Percentiles rank a stretch among this genome's conserved stretches.
Evolutionary conservation across 192 early-diverging fungal genomes (phyloP).

Genomic region (Podochytrium sp.): DNA sequence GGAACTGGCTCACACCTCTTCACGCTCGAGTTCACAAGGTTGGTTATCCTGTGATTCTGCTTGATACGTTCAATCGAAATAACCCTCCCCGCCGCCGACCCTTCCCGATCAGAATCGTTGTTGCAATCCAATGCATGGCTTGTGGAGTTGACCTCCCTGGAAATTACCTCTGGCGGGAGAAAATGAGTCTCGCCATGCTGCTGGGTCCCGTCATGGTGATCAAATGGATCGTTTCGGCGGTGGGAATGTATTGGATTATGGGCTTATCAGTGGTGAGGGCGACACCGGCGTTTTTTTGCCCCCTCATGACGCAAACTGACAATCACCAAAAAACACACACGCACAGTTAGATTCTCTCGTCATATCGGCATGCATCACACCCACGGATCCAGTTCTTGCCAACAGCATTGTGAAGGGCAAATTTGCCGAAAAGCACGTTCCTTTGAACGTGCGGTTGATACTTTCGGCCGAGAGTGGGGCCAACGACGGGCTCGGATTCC

Average conservation of each 20-base stretch:
- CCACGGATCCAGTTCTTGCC: conserved; percentile 93
- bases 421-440: conserved; percentile 91
- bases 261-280: conserved; percentile 12
- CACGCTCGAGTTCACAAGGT: conserved; percentile 71
- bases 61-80: no score
- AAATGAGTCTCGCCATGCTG: conserved; percentile 67
- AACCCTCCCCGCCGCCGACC: no score
- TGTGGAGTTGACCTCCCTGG: conserved; percentile 79
- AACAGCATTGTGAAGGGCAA: conserved; percentile 93
- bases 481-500: conserved; percentile 88
- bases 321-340: not conserved
- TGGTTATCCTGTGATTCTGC: no score
- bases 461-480: conserved; percentile 64
- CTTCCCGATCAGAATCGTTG: conserved; percentile 62
- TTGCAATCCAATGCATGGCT: conserved; percentile 89
- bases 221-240: conserved; percentile 78
- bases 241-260: conserved; percentile 59
- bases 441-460: conserved; percentile 53
- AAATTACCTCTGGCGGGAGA: conserved; percentile 73
- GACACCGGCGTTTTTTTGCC: not conserved
- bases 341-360: conserved; percentile 72
- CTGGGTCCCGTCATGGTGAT: conserved; percentile 78
- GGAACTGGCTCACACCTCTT: conserved; percentile 48
- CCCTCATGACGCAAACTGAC: no score
- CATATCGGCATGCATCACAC: conserved; percentile 82